Evolutionary conservation across 1,139 yeast genomes (phyloP).

Genomic region (Debaryomycetaceae sp.): DNA sequence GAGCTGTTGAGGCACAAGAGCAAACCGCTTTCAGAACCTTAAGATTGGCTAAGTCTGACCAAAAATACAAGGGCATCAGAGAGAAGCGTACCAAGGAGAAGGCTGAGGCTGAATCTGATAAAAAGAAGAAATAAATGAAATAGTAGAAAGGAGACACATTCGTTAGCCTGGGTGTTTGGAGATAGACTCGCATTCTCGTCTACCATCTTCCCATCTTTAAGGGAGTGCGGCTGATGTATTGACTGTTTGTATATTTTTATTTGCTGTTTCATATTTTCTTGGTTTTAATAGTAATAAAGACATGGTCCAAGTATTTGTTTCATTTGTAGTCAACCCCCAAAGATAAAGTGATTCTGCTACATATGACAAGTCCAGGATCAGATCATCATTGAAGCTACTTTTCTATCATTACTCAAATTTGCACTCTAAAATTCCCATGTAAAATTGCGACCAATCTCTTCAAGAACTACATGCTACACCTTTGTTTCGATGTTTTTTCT

Average conservation of each 20-base stretch:
- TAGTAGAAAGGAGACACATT: neutral
- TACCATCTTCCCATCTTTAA: neutral
- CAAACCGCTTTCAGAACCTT: constrained; percentile 94
- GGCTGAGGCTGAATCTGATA: constrained; percentile 99
- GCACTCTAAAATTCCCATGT: no score
- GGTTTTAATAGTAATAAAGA: constrained; percentile 3
- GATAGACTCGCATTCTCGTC: neutral
- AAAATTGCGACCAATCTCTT: no score
- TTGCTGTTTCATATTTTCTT: constrained; percentile 3
- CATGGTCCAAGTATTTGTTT: constrained; percentile 1
- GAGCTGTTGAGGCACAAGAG: constrained; percentile 84
- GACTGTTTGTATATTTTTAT: constrained; percentile 3
- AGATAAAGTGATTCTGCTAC: no score
- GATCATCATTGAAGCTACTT: no score
- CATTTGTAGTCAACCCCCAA: neutral
- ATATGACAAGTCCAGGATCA: no score
- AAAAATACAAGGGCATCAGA: constrained; percentile 92
- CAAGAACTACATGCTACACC: no score
- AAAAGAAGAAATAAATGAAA: constrained; percentile 73
- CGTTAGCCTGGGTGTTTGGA: neutral
- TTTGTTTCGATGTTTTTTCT: neutral
- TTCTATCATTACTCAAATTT: no score
- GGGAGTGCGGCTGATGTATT: neutral
- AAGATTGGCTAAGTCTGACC: constrained; percentile 91
- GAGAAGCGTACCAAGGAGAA: constrained; percentile 95